phyloP scores from a whole-genome alignment of 2,329 filamentous ascomycete genomes.

The Verticillium nonalfalfae region DNA sequence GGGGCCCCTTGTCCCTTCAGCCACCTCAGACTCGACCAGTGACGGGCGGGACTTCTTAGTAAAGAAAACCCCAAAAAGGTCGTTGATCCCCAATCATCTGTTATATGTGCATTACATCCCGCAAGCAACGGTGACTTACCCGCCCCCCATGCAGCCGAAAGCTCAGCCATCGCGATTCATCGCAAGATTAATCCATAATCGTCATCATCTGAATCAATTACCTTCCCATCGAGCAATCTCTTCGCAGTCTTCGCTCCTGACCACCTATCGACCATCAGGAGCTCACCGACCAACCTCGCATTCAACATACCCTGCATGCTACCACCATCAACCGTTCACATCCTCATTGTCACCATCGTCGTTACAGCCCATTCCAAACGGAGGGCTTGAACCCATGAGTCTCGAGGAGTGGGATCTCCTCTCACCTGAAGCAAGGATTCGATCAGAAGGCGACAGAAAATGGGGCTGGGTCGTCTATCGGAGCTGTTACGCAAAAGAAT shows the following conservation, averaged over 20 bases:
- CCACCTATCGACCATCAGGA: neutral
- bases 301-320: neutral
- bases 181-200: neutral
- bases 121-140: neutral
- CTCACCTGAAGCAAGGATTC: neutral
- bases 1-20: too few relatives aligned
- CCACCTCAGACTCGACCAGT: too few relatives aligned
- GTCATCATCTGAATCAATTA: neutral
- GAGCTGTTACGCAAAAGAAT: neutral
- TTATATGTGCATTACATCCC: neutral
- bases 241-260: neutral
- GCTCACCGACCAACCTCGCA: neutral
- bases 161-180: neutral
- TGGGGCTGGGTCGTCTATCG: neutral
- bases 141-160: neutral
- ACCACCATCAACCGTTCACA: neutral
- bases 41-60: too few relatives aligned
- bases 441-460: neutral
- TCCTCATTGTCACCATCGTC: neutral
- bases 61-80: too few relatives aligned
- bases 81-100: neutral
- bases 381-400: neutral
- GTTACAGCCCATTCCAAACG: neutral
- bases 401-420: neutral
- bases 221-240: neutral